Conservation (phyloP, 78 protist species). For the Parvularia atlantis region DNA sequence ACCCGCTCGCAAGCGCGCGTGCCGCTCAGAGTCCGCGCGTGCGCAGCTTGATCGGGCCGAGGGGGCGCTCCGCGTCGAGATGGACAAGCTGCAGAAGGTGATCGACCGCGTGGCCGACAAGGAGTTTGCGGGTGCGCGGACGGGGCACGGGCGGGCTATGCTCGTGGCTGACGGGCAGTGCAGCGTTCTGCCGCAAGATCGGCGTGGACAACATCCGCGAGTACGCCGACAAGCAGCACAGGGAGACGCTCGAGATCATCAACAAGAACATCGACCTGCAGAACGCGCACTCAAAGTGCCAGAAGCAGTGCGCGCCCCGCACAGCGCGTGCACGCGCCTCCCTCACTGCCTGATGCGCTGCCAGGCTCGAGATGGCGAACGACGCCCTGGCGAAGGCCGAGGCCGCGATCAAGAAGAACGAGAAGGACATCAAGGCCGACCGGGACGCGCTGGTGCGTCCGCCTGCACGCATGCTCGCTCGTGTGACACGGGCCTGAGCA, state of each 20-base stretch:
- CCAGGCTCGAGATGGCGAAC: neutral
- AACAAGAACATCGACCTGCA: slow-evolving; percentile 11
- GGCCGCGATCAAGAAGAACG: neutral
- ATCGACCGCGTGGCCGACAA: neutral
- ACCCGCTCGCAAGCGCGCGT: too few relatives aligned
- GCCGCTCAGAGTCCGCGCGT: too few relatives aligned
- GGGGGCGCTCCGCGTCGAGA: neutral
- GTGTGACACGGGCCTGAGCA: neutral
- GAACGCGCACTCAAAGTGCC: slow-evolving; percentile 5
- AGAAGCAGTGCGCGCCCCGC: slow-evolving; percentile 9
- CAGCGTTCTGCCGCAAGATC: slow-evolving; percentile 28
- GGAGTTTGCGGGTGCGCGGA: too few relatives aligned
- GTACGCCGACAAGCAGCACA: slow-evolving; percentile 42
- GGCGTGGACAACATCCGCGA: slow-evolving; percentile 57
- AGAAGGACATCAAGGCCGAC: neutral
- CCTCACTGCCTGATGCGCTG: too few relatives aligned
- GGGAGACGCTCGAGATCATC: slow-evolving; percentile 9
- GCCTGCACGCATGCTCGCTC: too few relatives aligned
- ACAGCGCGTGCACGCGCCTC: too few relatives aligned
- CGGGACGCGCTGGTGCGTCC: neutral
- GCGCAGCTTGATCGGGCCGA: too few relatives aligned
- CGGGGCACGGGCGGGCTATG: slow-evolving; percentile 1
- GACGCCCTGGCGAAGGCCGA: neutral
- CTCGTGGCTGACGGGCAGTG: slow-evolving; percentile 27
- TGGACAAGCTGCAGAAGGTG: neutral